A percentile compares a stretch with the other conserved stretches of the same genome.
Evolutionary conservation across 352 stramenopile genomes (phyloP).

Genomic region (Phytophthora tentaculata): DNA sequence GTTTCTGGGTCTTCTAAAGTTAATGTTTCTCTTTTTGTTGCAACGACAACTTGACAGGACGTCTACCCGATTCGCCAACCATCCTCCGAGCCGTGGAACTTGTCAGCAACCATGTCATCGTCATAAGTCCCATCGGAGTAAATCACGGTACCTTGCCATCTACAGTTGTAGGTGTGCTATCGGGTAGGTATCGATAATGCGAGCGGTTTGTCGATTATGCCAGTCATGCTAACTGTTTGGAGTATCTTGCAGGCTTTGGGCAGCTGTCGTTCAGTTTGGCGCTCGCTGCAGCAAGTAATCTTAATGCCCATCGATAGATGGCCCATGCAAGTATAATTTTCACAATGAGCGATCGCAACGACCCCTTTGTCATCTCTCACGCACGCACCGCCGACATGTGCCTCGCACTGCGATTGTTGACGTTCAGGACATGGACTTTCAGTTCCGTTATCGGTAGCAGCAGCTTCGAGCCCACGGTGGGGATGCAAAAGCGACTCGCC

Average conservation of each 20-base stretch:
- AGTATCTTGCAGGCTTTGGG: slow-evolving; percentile 20
- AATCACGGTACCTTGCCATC: slow-evolving; percentile 41
- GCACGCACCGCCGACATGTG: too few species aligned
- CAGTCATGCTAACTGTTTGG: slow-evolving; percentile 1
- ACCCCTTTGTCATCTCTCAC: too few species aligned
- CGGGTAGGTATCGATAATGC: slow-evolving; percentile 34
- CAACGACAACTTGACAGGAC: slow-evolving; percentile 31
- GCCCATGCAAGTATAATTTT: not conserved
- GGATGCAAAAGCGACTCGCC: too few species aligned
- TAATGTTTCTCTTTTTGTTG: not conserved
- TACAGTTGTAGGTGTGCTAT: slow-evolving; percentile 44
- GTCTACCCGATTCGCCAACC: slow-evolving; percentile 39
- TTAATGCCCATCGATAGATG: slow-evolving; percentile 10
- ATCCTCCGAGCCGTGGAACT: slow-evolving; percentile 41
- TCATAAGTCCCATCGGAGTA: slow-evolving; percentile 41
- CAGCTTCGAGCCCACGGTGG: too few species aligned
- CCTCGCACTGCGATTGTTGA: too few species aligned
- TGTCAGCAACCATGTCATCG: slow-evolving; percentile 36
- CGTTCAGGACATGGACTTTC: too few species aligned
- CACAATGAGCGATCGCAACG: not conserved
- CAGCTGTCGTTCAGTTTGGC: slow-evolving; percentile 24
- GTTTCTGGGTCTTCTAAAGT: not conserved
- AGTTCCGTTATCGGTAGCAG: too few species aligned
- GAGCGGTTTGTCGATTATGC: not conserved
- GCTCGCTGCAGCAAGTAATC: slow-evolving; percentile 23